Evolutionary conservation across 169 alveolate genomes (phyloP), one percentile per base, ranked within the genome.

Genomic region (Amoebophrya sp.): DNA sequence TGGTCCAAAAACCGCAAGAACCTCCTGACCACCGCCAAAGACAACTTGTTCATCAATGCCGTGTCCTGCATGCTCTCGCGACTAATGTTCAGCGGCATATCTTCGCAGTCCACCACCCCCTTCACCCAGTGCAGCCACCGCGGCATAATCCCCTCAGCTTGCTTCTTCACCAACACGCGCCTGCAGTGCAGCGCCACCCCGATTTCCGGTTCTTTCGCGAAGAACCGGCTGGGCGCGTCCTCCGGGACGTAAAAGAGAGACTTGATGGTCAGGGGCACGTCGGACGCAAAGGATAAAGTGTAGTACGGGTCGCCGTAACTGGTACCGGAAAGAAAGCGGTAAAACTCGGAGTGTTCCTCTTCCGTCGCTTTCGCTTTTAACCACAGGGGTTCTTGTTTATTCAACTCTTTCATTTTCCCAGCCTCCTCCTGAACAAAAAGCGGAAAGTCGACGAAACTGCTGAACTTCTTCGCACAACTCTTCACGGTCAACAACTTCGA

Each of bases 91-190:
- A 98, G 95, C 7, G 99, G 99, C 92, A 98, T 94, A 94, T 98
- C 99, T 92, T 98, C 99, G 93, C 99, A 98, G 93, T 98, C 99
- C 23, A 98, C 98, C 41, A 98, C 99, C 14, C 99, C 99, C 94
- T 97, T 97, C 89, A 98, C 96, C 93, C 98, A 98, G 95, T 98
- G 97, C 83, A 98, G 94, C 98, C 98, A 98, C 95, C 95, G 94
- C 1, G 99, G 99, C 23, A 98, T 95, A 41, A 98, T 95, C 40
- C 96, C 97, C 40, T 94, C 95, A 53, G 99, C 98, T 33, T 96
- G 96, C 91, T 97, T 96, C 96, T 97, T 97, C 40, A 98, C 98
- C 93, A 98, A 92, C 10, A 98, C 99, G 40, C 97, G 96, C 89
- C 98, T 95, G 77, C 97, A 96, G 40, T 96, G 95, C 93, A 97